Conservation (phyloP, 805 yeast species). For the Lipomyces yamanashiensis region DNA sequence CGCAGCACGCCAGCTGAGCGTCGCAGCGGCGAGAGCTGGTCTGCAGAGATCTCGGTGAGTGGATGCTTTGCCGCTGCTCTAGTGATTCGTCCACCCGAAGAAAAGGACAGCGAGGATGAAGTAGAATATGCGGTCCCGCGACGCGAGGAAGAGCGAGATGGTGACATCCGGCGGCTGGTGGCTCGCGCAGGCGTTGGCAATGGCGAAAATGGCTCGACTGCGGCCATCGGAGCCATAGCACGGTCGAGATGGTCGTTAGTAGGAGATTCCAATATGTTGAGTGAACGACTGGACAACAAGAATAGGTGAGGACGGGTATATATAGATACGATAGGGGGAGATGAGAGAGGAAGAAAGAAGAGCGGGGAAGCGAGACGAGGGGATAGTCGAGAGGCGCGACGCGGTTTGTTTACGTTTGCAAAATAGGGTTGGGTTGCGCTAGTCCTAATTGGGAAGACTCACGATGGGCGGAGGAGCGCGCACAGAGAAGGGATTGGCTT, state of each 20-base stretch:
- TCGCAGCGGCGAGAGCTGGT: conserved; percentile 41
- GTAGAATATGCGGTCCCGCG: conserved; percentile 7
- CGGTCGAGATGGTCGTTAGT: conserved; percentile 3
- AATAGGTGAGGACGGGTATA: background rate
- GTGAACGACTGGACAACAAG: conserved; percentile 1
- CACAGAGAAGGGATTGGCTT: background rate
- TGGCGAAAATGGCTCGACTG: conserved; percentile 32
- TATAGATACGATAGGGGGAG: background rate
- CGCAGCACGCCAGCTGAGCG: conserved; percentile 50
- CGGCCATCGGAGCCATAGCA: conserved; percentile 29
- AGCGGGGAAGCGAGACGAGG: conserved; percentile 7
- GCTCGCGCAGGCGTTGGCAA: conserved; percentile 26
- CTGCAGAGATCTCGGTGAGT: conserved; percentile 10
- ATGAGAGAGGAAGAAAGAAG: conserved; percentile 1
- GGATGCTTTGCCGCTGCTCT: conserved; percentile 33
- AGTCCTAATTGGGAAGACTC: conserved; percentile 14
- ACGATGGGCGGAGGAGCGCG: conserved; percentile 6
- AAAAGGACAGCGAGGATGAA: background rate
- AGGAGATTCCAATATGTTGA: background rate
- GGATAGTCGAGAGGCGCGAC: conserved; percentile 10
- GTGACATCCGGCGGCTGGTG: conserved; percentile 25
- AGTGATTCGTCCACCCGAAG: conserved; percentile 25
- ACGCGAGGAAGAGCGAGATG: conserved; percentile 22
- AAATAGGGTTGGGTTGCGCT: background rate
- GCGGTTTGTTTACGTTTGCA: conserved; percentile 22